Percentiles rank a stretch among this genome's conserved stretches.
Evolutionary conservation across 495 filamentous ascomycete species (phyloP).

Genomic region (Astrothelium macrocarpum): DNA sequence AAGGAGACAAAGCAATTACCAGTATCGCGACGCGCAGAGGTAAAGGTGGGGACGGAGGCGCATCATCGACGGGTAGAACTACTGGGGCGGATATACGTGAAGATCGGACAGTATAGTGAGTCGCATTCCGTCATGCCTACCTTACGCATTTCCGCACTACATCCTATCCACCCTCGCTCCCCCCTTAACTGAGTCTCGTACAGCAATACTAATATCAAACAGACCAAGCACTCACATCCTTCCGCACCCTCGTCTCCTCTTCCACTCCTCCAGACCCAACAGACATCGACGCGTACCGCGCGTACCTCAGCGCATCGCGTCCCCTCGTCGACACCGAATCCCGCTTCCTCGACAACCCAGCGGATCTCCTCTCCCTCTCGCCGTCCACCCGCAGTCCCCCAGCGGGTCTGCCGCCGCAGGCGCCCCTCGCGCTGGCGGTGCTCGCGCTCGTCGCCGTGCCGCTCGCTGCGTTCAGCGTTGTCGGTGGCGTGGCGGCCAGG

Average conservation of each 20-base stretch:
- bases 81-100: conserved; percentile 59
- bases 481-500: conserved; percentile 15
- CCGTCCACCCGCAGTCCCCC: neutral
- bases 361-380: conserved; percentile 55
- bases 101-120: conserved; percentile 79
- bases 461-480: conserved; percentile 15
- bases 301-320: conserved; percentile 51
- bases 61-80: conserved; percentile 63
- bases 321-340: conserved; percentile 59
- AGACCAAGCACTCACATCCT: conserved; percentile 58
- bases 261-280: conserved; percentile 45
- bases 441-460: conserved; percentile 17
- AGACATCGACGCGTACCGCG: conserved; percentile 54
- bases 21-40: conserved; percentile 57
- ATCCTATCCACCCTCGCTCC: neutral
- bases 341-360: conserved; percentile 53
- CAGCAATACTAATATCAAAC: neutral
- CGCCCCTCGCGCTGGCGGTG: no score
- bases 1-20: conserved; percentile 33
- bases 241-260: conserved; percentile 44
- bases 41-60: conserved; percentile 56
- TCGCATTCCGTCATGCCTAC: neutral
- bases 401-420: neutral
- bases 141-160: no score
- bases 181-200: neutral